Conservation (phyloP, 768 basidiomycete genomes). For the Mrakia frigida region DNA sequence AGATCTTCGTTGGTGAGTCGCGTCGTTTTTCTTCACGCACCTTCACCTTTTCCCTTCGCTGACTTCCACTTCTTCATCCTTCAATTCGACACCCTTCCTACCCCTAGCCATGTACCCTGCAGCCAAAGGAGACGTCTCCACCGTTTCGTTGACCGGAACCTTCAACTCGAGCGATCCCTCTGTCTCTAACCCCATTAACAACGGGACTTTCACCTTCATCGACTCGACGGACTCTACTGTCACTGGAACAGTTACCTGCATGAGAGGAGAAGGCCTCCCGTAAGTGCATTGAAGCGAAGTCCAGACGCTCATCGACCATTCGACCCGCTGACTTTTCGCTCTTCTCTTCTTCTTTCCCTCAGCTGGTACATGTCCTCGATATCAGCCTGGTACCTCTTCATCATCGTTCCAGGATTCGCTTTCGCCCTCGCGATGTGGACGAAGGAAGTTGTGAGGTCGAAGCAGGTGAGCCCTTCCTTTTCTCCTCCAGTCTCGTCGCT, state of each 20-base stretch:
- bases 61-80: no score
- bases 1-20: constrained; percentile 22
- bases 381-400: constrained; percentile 18
- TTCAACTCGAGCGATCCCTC: constrained; percentile 18
- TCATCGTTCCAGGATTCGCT: constrained; percentile 26
- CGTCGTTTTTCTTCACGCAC: no score
- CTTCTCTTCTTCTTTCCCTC: neutral
- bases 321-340: neutral
- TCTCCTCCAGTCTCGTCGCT: neutral
- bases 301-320: neutral
- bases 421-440: constrained; percentile 26
- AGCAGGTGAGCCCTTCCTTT: neutral
- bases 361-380: constrained; percentile 10
- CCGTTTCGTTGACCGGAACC: constrained; percentile 5
- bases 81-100: no score
- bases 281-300: neutral
- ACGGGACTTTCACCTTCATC: constrained; percentile 28
- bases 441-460: constrained; percentile 22
- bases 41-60: no score
- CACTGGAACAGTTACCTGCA: constrained; percentile 13
- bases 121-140: neutral
- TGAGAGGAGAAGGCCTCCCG: neutral
- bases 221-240: neutral
- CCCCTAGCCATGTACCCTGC: constrained; percentile 16
- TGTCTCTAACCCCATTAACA: constrained; percentile 18